Conservation (phyloP, 257 asterid species). For the Lantana camara region DNA sequence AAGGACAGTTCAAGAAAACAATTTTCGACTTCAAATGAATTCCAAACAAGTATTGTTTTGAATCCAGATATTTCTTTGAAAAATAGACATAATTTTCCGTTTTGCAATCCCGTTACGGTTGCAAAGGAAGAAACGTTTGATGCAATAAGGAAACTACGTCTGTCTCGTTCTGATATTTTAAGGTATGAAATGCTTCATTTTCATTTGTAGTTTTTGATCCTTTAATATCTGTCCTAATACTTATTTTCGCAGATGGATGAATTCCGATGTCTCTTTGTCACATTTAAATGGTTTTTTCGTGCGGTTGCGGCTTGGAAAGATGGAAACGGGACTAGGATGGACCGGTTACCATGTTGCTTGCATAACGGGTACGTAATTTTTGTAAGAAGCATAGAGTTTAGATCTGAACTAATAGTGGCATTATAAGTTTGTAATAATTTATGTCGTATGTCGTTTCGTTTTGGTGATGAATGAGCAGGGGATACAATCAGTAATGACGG, state of each 20-base stretch:
- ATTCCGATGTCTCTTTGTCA: constrained; percentile 41
- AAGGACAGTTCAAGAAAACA: constrained; percentile 30
- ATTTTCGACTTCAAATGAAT: constrained; percentile 34
- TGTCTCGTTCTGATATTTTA: constrained; percentile 72
- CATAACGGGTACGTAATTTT: constrained; percentile 52
- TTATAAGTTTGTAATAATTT: not conserved
- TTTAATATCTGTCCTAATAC: constrained; percentile 4
- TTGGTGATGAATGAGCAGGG: constrained; percentile 32
- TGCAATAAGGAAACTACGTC: constrained; percentile 63
- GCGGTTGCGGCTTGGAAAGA: constrained; percentile 65
- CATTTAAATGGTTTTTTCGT: constrained; percentile 67
- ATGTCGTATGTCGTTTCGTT: not conserved
- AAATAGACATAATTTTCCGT: constrained; percentile 8
- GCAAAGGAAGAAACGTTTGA: constrained; percentile 48
- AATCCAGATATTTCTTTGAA: constrained; percentile 24
- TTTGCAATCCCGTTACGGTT: constrained; percentile 19
- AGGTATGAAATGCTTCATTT: constrained; percentile 40
- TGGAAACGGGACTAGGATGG: constrained; percentile 60
- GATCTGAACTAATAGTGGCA: not conserved
- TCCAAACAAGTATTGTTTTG: constrained; percentile 25
- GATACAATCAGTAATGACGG: constrained; percentile 32
- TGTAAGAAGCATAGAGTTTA: constrained; percentile 1
- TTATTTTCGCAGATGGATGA: constrained; percentile 57
- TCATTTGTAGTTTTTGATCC: not conserved
- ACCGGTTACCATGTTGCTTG: constrained; percentile 75